phyloP scores from a whole-genome alignment of 257 asterid species.

The Haberlea rhodopensis region DNA sequence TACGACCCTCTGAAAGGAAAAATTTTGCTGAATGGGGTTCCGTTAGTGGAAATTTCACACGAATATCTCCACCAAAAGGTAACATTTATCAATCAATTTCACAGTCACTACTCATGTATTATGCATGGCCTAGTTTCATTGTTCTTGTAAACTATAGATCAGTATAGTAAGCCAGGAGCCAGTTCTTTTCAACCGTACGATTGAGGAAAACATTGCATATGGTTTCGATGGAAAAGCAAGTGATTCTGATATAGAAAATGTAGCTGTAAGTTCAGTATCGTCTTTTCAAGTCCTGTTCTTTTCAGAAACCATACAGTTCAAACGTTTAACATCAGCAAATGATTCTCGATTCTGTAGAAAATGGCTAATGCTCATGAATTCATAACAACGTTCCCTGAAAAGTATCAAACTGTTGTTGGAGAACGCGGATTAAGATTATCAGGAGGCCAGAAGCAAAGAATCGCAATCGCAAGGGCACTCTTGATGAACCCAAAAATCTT shows the following conservation, averaged over 20 bases:
- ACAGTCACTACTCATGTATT: not conserved
- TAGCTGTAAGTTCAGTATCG: constrained; percentile 42
- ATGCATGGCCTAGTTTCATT: not conserved
- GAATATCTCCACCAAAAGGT: constrained; percentile 61
- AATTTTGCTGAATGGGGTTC: constrained; percentile 53
- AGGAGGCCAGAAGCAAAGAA: constrained; percentile 72
- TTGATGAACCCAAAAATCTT: constrained; percentile 58
- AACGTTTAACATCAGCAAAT: not conserved
- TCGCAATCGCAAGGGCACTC: constrained; percentile 70
- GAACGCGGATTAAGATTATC: constrained; percentile 70
- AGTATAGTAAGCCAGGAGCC: constrained; percentile 79
- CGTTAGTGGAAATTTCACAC: constrained; percentile 58
- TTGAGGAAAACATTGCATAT: constrained; percentile 47
- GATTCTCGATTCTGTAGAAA: constrained; percentile 36
- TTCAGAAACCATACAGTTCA: not conserved
- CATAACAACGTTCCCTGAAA: constrained; percentile 51
- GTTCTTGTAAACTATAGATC: constrained; percentile 34
- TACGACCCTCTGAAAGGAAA: constrained; percentile 60
- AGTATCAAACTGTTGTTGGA: constrained; percentile 54
- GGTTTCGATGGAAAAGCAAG: constrained; percentile 46
- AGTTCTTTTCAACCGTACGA: constrained; percentile 48
- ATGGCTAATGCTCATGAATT: constrained; percentile 75
- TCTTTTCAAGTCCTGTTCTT: not conserved
- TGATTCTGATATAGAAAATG: constrained; percentile 54
- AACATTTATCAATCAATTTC: not conserved